Evolutionary conservation across 805 yeast genomes (phyloP), one percentile per base, ranked within the genome.

Genomic region (Candida ponderosae): DNA sequence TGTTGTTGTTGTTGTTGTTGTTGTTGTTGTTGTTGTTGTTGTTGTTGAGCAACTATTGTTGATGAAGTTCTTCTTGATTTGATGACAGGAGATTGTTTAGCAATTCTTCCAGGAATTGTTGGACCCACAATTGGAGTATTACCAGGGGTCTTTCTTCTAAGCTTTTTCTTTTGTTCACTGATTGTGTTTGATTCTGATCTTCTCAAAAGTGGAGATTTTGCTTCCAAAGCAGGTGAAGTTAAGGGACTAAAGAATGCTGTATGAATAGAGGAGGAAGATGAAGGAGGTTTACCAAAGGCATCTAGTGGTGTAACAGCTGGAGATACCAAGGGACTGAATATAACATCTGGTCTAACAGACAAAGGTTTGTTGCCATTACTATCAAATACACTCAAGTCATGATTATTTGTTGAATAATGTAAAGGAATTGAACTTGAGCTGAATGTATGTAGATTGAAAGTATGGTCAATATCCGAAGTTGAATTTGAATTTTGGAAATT

Each of bases 281-380:
- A 6, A 13, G 14, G 28, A 11, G 28, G 28, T 24, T 24, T 24
- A 24, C 28, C 28, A 24, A 24, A 24, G 2, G 28, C 28, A 23
- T 62, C 86, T 48, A 70, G 48, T 1, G 87, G 87, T 3, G 87
- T 75, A 14, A 77, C 81, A 9, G 83, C 79, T 0, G 94, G 94
- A 2, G 89, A 80, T 2, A 80, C 74, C 42, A 83, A 64, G 1
- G 94, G 93, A 1, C 93, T 83, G 57, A 80, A 83, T 5, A 74
- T 74, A 35, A 74, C 74, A 41, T 75, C 80, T 1, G 81, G 77
- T 32, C 76, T 59, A 2, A 74, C 66, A 38, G 31, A 29, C 10
- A 17, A 29, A 6, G 31, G 28, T 8, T 11, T 11, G 14, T 6
- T 13, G 14, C 13, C 4, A 24, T 24, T 24, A 24, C 6, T 24